Conservation (phyloP, 495 filamentous ascomycete species). For the Daldinia concentrica region DNA sequence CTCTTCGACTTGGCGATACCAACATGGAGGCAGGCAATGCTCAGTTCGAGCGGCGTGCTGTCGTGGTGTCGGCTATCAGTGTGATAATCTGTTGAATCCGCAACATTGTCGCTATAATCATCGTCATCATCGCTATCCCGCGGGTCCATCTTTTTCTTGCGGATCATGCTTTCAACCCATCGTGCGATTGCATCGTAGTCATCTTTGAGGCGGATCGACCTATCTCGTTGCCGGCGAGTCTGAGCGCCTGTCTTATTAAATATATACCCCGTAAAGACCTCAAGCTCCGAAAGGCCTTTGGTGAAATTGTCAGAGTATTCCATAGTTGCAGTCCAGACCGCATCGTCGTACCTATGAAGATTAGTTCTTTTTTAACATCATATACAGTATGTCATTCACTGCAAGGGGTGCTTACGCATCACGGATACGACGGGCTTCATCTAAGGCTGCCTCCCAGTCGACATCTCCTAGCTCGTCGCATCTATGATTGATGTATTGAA, state of each 20-base stretch:
- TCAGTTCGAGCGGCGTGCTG: constrained; percentile 48
- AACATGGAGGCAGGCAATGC: constrained; percentile 51
- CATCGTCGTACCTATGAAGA: constrained; percentile 70
- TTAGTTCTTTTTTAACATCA: neutral
- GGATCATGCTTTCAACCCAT: constrained; percentile 59
- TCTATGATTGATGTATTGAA: constrained; percentile 52
- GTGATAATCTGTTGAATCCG: neutral
- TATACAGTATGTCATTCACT: neutral
- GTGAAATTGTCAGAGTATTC: constrained; percentile 66
- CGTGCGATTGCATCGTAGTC: constrained; percentile 63
- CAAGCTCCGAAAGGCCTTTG: constrained; percentile 71
- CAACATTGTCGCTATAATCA: neutral
- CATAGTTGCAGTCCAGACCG: constrained; percentile 64
- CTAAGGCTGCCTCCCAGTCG: constrained; percentile 46
- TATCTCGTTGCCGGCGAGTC: constrained; percentile 70
- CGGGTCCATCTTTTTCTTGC: constrained; percentile 47
- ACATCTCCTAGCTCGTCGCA: constrained; percentile 32
- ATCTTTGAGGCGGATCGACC: constrained; percentile 67
- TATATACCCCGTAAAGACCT: constrained; percentile 79
- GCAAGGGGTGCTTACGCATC: constrained; percentile 57
- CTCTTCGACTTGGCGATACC: constrained; percentile 14
- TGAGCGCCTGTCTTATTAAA: constrained; percentile 69
- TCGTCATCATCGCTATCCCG: constrained; percentile 39
- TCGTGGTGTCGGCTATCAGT: neutral
- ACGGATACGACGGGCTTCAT: constrained; percentile 63